phyloP scores from a whole-genome alignment of 106 monocot species.

The Iris macrosiphon region DNA sequence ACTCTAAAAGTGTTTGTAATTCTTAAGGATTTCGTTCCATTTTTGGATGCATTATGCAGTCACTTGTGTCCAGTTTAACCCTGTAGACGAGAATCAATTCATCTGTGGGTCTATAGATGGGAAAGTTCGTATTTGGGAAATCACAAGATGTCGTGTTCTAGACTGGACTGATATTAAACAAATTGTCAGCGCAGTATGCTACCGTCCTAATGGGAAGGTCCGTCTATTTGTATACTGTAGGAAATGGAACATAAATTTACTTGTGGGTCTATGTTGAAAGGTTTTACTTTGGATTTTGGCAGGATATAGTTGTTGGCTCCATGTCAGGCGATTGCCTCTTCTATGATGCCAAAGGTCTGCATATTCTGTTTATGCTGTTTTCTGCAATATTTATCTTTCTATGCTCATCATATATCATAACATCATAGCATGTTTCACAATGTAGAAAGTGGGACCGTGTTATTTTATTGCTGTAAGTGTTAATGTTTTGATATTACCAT shows the following conservation, averaged over 20 bases:
- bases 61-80: slow-evolving; percentile 87
- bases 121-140: slow-evolving; percentile 85
- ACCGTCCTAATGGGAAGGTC: slow-evolving; percentile 72
- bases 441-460: neutral
- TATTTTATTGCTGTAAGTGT: neutral
- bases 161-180: slow-evolving; percentile 72
- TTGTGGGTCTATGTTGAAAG: neutral
- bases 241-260: neutral
- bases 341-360: slow-evolving; percentile 71
- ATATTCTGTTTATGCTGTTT: neutral
- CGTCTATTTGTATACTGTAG: neutral
- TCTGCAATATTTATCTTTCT: neutral
- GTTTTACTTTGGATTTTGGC: slow-evolving; percentile 3
- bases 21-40: neutral
- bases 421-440: neutral
- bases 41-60: slow-evolving; percentile 38
- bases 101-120: slow-evolving; percentile 92
- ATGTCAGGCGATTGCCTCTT: slow-evolving; percentile 72
- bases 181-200: slow-evolving; percentile 71
- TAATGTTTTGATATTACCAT: neutral
- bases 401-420: neutral
- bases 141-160: slow-evolving; percentile 41
- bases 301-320: slow-evolving; percentile 68
- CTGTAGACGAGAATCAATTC: slow-evolving; percentile 61
- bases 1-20: neutral